These are phyloP conservation scores for Talaromyces thailandensis DNA, from an alignment of 495 filamentous ascomycete species.

Conservation along the genomic window DNA sequence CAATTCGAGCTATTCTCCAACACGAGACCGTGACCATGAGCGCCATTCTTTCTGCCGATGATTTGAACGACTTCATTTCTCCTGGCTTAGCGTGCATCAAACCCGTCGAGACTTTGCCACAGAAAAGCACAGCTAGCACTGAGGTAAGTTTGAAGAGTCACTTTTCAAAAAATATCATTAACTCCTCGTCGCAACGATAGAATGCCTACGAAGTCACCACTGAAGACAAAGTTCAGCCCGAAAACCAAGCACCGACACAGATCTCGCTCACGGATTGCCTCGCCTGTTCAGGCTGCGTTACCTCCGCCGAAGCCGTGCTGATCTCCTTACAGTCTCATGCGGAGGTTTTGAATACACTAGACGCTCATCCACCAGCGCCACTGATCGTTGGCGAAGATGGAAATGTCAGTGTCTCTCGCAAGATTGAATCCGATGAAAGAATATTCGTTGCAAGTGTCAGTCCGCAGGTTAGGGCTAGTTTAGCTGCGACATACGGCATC, in stretches of 20 bases:
- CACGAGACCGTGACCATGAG: slow-evolving; percentile 56
- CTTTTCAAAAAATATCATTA: neutral
- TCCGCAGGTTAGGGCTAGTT: slow-evolving; percentile 77
- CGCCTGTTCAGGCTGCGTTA: slow-evolving; percentile 95
- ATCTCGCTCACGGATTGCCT: slow-evolving; percentile 97
- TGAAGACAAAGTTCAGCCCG: slow-evolving; percentile 64
- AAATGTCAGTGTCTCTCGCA: slow-evolving; percentile 12
- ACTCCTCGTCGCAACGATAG: slow-evolving; percentile 22
- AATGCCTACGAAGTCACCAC: slow-evolving; percentile 81
- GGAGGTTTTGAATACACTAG: slow-evolving; percentile 78
- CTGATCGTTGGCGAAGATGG: slow-evolving; percentile 12
- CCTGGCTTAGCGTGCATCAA: slow-evolving; percentile 98
- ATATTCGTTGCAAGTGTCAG: slow-evolving; percentile 87
- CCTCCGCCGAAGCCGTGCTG: slow-evolving; percentile 89
- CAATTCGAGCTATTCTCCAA: slow-evolving; percentile 11
- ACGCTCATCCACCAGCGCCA: slow-evolving; percentile 40
- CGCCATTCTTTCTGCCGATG: slow-evolving; percentile 91
- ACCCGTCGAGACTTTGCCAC: slow-evolving; percentile 82
- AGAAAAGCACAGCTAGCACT: slow-evolving; percentile 26
- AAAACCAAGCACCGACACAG: slow-evolving; percentile 58
- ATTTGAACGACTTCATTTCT: slow-evolving; percentile 97
- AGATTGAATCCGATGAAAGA: slow-evolving; percentile 41
- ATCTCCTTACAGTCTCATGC: slow-evolving; percentile 86
- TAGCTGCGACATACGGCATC: slow-evolving; percentile 73
- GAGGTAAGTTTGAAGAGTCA: slow-evolving; percentile 17